Base-by-base conservation (phyloP, 495 filamentous ascomycete genomes). In the Neohortaea acidophila region DNA sequence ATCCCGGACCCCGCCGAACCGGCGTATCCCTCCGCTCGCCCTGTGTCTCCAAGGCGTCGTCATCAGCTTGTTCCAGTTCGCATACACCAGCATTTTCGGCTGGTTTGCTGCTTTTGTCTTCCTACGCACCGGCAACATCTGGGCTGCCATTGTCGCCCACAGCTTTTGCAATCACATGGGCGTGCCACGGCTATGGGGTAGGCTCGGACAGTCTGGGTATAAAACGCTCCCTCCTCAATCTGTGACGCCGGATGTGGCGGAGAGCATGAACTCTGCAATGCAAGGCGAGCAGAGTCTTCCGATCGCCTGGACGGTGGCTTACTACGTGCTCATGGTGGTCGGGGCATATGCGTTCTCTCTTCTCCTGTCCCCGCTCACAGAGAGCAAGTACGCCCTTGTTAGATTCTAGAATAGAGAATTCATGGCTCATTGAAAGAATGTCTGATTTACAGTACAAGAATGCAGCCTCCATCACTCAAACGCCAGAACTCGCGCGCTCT, bases 131-230 rank as follows among this genome's bases (percentile, higher is more conserved):
- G 87, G 84, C 0, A 89, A 77, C 15, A 51, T 93, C 24, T 60
- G 69, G 30, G 76, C 79, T 7, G 73, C 75, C 10, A 76, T 86
- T 28, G 49, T 77, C 9, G 76, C 76, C 8, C 89, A 97, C 53
- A 69, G 72, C 8, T 93, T 96, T 59, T 96, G 89, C 59, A 97
- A 97, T 52, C 82, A 72, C 68, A 75, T 80, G 67, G 87, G 89
- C 2, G 52, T 94, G 43, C 89, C 91, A n/a, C 66, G 79, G 9
- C 52, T 96, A 14, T 92, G 81, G 79, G 84, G 86, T 0, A 64
- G 73, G 3, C 73, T 92, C 1, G 68, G 74, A 1, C 72, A 86
- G 0, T 67, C 75, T 47, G 57, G 58, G 0, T 29, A 34, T 20
- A 26, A 19, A n/a, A n/a, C n/a, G n/a, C n/a, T n/a, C n/a, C n/a